A percentile compares a stretch with the other conserved stretches of the same genome.
These are phyloP conservation scores for Albugo candida DNA, from an alignment of 352 stramenopile species.

Conservation along the genomic window DNA sequence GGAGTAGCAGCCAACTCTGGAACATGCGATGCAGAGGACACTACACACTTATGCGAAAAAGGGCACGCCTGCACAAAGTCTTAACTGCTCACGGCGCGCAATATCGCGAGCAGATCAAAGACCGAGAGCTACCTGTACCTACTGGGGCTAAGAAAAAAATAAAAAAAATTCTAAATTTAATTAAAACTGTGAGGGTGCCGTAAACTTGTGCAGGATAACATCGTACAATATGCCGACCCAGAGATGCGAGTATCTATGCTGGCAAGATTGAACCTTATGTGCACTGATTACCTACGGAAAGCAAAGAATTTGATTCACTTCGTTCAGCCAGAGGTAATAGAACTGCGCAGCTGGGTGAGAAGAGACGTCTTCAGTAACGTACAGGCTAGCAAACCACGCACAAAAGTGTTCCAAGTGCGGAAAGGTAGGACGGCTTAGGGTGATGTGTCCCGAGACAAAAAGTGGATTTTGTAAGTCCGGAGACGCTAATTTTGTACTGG, in stretches of 20 bases:
- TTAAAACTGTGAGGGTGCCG: neutral
- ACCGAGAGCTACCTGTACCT: slow-evolving; percentile 9
- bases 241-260: too few species aligned
- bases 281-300: neutral
- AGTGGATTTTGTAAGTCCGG: too few species aligned
- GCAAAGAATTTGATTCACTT: neutral
- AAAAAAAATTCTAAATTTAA: too few species aligned
- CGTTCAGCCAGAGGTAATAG: neutral
- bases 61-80: slow-evolving; percentile 5
- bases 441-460: too few species aligned
- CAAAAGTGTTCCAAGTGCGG: too few species aligned
- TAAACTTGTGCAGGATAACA: too few species aligned
- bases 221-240: too few species aligned
- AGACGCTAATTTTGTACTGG: too few species aligned
- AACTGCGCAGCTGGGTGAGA: too few species aligned
- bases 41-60: slow-evolving; percentile 1
- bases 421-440: neutral
- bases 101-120: slow-evolving; percentile 1
- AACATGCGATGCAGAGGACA: slow-evolving; percentile 4
- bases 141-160: slow-evolving; percentile 5
- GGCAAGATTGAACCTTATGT: neutral
- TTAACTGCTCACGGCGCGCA: slow-evolving; percentile 7
- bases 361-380: too few species aligned
- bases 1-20: slow-evolving; percentile 1
- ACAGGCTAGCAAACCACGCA: too few species aligned